Conservation (phyloP, 2,329 filamentous ascomycete species). For the Lasiodiplodia sp. region DNA sequence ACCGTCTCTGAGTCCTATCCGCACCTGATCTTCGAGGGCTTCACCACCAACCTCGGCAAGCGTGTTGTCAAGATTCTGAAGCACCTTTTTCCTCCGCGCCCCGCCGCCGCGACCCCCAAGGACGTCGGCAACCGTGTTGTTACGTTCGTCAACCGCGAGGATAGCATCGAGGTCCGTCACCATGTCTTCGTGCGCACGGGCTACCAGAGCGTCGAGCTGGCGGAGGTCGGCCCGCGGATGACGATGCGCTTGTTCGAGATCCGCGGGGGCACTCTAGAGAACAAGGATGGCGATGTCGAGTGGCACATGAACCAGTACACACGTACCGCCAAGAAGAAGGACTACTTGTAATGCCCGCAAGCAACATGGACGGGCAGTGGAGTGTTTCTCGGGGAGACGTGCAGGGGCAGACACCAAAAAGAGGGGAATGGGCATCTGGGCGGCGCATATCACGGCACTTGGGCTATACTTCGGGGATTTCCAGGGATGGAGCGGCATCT, state of each 20-base stretch:
- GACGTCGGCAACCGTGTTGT: conserved; percentile 90
- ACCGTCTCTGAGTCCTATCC: conserved; percentile 93
- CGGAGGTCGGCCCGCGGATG: conserved; percentile 92
- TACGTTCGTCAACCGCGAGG: conserved; percentile 91
- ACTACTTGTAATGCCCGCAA: conserved; percentile 73
- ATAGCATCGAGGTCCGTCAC: conserved; percentile 87
- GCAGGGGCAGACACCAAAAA: conserved; percentile 20
- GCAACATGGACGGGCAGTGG: conserved; percentile 19
- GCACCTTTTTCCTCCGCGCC: conserved; percentile 90
- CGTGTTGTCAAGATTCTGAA: conserved; percentile 90
- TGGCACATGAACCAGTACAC: conserved; percentile 98
- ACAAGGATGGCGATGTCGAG: conserved; percentile 93
- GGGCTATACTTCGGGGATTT: conserved; percentile 5
- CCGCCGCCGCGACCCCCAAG: conserved; percentile 64
- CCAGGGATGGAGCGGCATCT: conserved; percentile 23
- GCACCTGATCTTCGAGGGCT: conserved; percentile 94
- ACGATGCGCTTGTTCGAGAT: conserved; percentile 98
- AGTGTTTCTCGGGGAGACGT: conserved; percentile 10
- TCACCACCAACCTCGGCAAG: conserved; percentile 79
- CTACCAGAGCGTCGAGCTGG: conserved; percentile 86
- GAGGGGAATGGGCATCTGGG: conserved; percentile 14
- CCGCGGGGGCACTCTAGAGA: conserved; percentile 86
- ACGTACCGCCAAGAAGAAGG: conserved; percentile 91
- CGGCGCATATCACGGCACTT: conserved; percentile 26
- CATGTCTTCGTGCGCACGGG: conserved; percentile 94